Percentiles rank a stretch among this genome's conserved stretches.
These are phyloP conservation scores for Tuber magnatum DNA, from an alignment of 495 filamentous ascomycete species.

Conservation along the genomic window DNA sequence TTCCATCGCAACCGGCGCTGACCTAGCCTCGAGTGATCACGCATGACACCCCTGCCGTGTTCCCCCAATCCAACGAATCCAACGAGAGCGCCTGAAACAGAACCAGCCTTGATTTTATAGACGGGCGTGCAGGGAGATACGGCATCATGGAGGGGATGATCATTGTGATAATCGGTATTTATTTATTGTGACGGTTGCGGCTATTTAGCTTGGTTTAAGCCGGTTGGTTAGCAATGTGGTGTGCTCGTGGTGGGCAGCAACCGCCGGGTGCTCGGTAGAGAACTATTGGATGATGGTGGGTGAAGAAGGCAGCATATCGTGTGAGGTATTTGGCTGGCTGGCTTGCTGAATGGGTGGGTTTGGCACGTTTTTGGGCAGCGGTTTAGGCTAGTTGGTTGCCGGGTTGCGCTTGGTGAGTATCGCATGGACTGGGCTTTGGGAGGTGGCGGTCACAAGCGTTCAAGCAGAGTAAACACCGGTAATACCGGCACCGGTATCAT, in stretches of 20 bases:
- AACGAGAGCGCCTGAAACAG: background rate
- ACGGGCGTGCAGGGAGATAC: background rate
- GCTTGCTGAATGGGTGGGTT: background rate
- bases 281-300: background rate
- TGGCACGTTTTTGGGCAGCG: background rate
- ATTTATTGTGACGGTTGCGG: background rate
- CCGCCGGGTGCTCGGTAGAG: too few species aligned
- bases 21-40: background rate
- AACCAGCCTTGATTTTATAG: background rate
- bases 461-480: background rate
- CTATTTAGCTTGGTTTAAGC: background rate
- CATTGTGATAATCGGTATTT: background rate
- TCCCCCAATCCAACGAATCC: background rate
- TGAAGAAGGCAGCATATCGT: background rate
- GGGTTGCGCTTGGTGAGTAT: background rate
- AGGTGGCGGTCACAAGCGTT: background rate
- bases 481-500: background rate
- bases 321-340: background rate
- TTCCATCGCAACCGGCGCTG: background rate
- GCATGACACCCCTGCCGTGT: background rate
- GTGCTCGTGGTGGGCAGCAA: background rate
- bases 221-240: background rate
- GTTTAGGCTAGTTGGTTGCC: background rate
- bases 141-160: background rate
- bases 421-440: background rate